Percentiles rank a stretch among this genome's conserved stretches.
Evolutionary conservation across 306 rosid genomes (phyloP).

Genomic region (Psophocarpus tetragonolobus): DNA sequence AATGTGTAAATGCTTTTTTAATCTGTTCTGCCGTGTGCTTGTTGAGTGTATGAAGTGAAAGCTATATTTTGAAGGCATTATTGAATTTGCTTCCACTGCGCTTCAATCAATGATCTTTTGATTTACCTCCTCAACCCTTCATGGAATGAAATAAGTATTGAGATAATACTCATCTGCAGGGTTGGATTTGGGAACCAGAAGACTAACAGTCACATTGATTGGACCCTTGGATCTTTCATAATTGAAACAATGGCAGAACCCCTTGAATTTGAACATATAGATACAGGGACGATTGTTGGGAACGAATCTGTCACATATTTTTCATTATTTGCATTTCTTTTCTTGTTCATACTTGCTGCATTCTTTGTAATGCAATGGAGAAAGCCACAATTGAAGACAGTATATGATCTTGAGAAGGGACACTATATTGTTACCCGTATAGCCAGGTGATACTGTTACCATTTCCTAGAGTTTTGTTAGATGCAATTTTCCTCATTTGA

Average conservation of each 20-base stretch:
- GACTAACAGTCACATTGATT: constrained; percentile 42
- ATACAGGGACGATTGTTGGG: constrained; percentile 43
- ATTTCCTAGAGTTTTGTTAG: neutral
- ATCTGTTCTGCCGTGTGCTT: neutral
- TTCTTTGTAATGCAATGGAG: constrained; percentile 43
- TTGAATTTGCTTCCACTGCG: neutral
- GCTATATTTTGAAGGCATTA: neutral
- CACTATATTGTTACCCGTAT: constrained; percentile 55
- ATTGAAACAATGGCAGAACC: constrained; percentile 49
- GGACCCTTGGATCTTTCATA: constrained; percentile 59
- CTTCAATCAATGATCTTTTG: neutral
- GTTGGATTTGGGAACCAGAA: constrained; percentile 45
- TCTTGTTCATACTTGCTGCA: constrained; percentile 42
- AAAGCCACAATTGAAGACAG: constrained; percentile 56
- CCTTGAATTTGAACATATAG: constrained; percentile 39
- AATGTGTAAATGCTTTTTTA: neutral
- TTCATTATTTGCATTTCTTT: constrained; percentile 51
- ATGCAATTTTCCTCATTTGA: neutral
- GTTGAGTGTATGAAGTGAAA: neutral
- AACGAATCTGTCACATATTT: constrained; percentile 50
- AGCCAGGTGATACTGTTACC: constrained; percentile 36
- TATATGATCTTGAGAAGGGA: constrained; percentile 67
- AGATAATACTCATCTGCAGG: constrained; percentile 29
- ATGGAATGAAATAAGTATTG: neutral
- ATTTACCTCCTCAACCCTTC: neutral